These are phyloP conservation scores for Suhomyces panamericanus DNA, from an alignment of 1,139 yeast species.

Conservation along the genomic window DNA sequence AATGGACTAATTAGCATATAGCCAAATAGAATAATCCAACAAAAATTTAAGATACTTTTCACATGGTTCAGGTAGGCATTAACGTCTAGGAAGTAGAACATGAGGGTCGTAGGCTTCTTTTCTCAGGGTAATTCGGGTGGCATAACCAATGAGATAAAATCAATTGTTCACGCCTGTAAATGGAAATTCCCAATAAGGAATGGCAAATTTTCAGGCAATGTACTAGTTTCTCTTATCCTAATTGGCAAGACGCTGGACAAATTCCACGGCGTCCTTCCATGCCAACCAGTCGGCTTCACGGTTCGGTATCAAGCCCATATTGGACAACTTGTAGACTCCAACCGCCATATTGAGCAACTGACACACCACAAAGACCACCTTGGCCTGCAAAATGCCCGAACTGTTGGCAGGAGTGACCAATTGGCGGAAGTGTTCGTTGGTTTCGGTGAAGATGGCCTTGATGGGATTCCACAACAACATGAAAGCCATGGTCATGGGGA, in stretches of 20 bases:
- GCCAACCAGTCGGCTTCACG: conserved; percentile 88
- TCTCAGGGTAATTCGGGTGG: too few relatives aligned
- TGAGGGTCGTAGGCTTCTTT: too few relatives aligned
- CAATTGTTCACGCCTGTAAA: too few relatives aligned
- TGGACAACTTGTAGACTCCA: conserved; percentile 81
- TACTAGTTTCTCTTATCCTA: background rate
- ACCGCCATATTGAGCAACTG: conserved; percentile 67
- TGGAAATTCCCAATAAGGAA: too few relatives aligned
- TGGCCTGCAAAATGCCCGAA: conserved; percentile 42
- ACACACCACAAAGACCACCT: conserved; percentile 49
- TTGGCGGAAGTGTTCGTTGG: conserved; percentile 46
- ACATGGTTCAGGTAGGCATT: too few relatives aligned
- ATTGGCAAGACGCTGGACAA: conserved; percentile 24
- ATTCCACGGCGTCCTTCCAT: conserved; percentile 58
- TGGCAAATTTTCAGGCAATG: too few relatives aligned
- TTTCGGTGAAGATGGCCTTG: conserved; percentile 62
- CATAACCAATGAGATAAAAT: too few relatives aligned
- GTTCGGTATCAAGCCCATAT: conserved; percentile 91
- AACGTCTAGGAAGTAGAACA: too few relatives aligned
- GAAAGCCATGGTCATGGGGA: conserved; percentile 87
- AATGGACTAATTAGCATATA: too few relatives aligned
- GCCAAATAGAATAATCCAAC: too few relatives aligned
- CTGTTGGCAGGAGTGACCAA: conserved; percentile 38
- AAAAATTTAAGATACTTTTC: too few relatives aligned
- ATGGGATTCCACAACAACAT: conserved; percentile 81